Percentiles rank a stretch among this genome's conserved stretches.
Evolutionary conservation across 139 green algal species (phyloP).

Genomic region (Haematococcus lacustris): DNA sequence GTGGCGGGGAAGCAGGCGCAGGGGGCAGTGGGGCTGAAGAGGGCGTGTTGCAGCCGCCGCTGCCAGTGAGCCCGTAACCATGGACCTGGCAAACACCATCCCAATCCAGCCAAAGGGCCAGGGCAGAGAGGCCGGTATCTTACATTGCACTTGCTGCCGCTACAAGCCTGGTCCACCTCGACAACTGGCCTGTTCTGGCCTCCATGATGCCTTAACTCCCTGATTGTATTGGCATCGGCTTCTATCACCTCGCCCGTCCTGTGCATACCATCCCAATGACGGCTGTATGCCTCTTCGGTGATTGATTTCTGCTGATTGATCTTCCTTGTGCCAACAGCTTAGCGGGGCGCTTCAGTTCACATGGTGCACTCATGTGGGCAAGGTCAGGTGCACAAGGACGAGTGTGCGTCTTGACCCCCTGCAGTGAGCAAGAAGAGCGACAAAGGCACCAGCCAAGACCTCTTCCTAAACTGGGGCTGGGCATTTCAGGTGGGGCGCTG

Average conservation of each 20-base stretch:
- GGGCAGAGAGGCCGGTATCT: too few relatives aligned
- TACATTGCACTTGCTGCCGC: too few relatives aligned
- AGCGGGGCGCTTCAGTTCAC: background rate
- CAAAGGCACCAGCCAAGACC: background rate
- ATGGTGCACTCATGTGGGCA: background rate
- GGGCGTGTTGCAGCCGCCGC: background rate
- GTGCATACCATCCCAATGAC: background rate
- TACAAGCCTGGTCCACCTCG: too few relatives aligned
- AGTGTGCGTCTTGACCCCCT: too few relatives aligned
- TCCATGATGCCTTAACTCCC: too few relatives aligned
- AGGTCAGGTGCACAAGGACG: background rate
- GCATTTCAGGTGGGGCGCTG: constrained; percentile 50
- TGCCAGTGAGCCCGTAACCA: background rate
- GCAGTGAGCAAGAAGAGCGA: constrained; percentile 33
- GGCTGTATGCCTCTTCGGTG: background rate
- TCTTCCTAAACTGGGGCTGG: constrained; percentile 59
- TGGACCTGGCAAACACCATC: constrained; percentile 7
- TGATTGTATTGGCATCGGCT: too few relatives aligned
- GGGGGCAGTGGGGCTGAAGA: too few relatives aligned
- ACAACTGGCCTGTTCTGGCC: too few relatives aligned
- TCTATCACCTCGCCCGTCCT: too few relatives aligned
- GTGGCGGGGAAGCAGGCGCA: too few relatives aligned
- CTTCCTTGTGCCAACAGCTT: background rate
- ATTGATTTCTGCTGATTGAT: background rate
- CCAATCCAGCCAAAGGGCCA: background rate